These are phyloP conservation scores for Fonsecaea pedrosoi DNA, from an alignment of 2,329 filamentous ascomycete genomes.

Conservation along the genomic window DNA sequence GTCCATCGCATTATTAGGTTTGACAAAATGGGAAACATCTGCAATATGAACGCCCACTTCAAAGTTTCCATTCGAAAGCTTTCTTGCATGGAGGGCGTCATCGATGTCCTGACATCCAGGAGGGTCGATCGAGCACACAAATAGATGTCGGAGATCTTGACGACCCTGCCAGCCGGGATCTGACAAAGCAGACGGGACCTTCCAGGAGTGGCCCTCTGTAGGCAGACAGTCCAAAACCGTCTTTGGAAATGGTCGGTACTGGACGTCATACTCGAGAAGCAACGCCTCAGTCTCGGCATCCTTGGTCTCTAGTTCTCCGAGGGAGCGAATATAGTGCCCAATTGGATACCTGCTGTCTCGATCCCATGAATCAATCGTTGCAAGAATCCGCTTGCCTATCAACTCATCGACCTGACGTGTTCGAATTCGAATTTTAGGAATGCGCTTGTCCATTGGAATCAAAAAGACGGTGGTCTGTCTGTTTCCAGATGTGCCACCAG, in stretches of 20 bases:
- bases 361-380: conserved; percentile 95
- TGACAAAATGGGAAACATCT: conserved; percentile 98
- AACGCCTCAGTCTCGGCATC: conserved; percentile 97
- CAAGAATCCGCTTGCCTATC: conserved; percentile 86
- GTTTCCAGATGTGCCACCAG: conserved; percentile 80
- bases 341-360: conserved; percentile 89
- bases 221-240: conserved; percentile 93
- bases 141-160: conserved; percentile 79
- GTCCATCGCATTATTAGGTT: conserved; percentile 97
- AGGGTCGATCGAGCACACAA: conserved; percentile 97
- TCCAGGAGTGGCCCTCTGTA: conserved; percentile 90
- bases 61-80: conserved; percentile 87
- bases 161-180: conserved; percentile 88
- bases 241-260: conserved; percentile 96
- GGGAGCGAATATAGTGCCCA: conserved; percentile 89
- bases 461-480: conserved; percentile 93
- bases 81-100: conserved; percentile 87
- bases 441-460: conserved; percentile 96
- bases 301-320: conserved; percentile 94
- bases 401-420: conserved; percentile 90
- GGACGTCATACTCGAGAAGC: conserved; percentile 93
- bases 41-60: conserved; percentile 98
- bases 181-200: conserved; percentile 77
- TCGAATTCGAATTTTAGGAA: conserved; percentile 92
- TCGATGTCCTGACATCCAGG: conserved; percentile 97